phyloP scores from a whole-genome alignment of 2,329 filamentous ascomycete genomes.

The Aspergillus tamarii region DNA sequence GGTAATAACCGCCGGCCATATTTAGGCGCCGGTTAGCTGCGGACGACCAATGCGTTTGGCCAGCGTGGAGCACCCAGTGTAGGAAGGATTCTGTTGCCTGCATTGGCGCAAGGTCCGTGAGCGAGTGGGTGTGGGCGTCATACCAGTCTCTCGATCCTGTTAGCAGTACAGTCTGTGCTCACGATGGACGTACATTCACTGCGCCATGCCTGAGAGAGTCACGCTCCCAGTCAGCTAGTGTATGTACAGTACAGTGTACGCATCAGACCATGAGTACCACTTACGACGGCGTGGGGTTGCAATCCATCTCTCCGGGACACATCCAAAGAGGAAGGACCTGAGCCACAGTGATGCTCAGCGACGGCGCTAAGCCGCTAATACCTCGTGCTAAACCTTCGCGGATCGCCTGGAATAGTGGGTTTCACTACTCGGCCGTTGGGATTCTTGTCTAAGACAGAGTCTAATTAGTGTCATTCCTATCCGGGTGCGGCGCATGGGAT shows the following conservation, averaged over 20 bases:
- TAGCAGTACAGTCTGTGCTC: neutral
- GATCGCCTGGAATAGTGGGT: slow-evolving; percentile 15
- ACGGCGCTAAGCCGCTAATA: slow-evolving; percentile 7
- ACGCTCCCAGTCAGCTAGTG: neutral
- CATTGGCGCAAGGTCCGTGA: slow-evolving; percentile 19
- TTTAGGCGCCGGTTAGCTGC: slow-evolving; percentile 9
- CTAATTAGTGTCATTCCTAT: neutral
- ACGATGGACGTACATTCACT: neutral
- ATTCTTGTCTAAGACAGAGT: slow-evolving; percentile 3
- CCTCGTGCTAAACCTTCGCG: slow-evolving; percentile 17
- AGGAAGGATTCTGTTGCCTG: slow-evolving; percentile 13
- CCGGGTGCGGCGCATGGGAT: slow-evolving; percentile 5
- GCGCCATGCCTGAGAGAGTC: neutral
- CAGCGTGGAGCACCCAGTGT: neutral
- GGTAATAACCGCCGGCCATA: neutral
- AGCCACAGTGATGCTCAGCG: slow-evolving; percentile 2
- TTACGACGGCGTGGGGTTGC: neutral
- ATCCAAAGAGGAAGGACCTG: neutral
- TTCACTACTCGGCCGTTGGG: slow-evolving; percentile 13
- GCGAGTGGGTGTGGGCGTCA: slow-evolving; percentile 3
- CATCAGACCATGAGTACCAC: neutral
- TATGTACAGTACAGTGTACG: neutral
- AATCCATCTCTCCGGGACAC: neutral
- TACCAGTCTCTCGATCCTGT: neutral
- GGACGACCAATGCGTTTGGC: neutral